phyloP scores from a whole-genome alignment of 1,139 yeast genomes.

The Geotrichum siamense region DNA sequence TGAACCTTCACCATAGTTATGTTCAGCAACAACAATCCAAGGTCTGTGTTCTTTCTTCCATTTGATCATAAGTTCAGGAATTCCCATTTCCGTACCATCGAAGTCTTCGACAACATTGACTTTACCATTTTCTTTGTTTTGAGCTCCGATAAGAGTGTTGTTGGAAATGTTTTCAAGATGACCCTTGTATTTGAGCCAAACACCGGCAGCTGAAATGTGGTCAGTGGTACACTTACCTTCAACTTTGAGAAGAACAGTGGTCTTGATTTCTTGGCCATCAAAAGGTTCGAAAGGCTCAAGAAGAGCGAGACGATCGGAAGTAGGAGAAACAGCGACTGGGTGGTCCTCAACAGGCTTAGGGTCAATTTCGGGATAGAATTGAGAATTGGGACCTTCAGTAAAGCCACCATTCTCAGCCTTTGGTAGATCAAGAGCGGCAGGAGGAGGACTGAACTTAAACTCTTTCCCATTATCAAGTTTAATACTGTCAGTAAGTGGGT shows the following conservation, averaged over 20 bases:
- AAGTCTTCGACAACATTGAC: constrained; percentile 85
- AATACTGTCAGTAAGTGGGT: constrained; percentile 77
- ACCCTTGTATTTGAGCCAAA: constrained; percentile 98
- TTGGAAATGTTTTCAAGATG: constrained; percentile 92
- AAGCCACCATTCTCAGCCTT: constrained; percentile 48
- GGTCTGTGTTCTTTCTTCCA: constrained; percentile 83
- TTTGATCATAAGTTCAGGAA: constrained; percentile 94
- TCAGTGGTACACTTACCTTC: constrained; percentile 98
- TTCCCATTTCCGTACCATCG: constrained; percentile 65
- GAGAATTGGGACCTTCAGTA: constrained; percentile 62
- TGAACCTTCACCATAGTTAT: constrained; percentile 97
- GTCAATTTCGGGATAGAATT: constrained; percentile 60
- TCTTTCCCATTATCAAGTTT: constrained; percentile 54
- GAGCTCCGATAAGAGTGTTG: constrained; percentile 95
- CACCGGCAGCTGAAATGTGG: constrained; percentile 98
- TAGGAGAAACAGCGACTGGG: constrained; percentile 61
- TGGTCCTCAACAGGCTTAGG: constrained; percentile 56
- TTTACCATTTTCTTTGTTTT: constrained; percentile 92
- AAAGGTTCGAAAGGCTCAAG: constrained; percentile 84
- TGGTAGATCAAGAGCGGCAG: constrained; percentile 63
- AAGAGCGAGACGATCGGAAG: constrained; percentile 72
- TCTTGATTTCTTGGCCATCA: constrained; percentile 72
- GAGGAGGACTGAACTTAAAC: constrained; percentile 72
- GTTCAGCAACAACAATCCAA: constrained; percentile 95
- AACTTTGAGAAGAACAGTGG: constrained; percentile 76